A percentile compares a stretch with the other conserved stretches of the same genome.
Conservation (phyloP, 495 filamentous ascomycete species). For the Thozetella sp. region DNA sequence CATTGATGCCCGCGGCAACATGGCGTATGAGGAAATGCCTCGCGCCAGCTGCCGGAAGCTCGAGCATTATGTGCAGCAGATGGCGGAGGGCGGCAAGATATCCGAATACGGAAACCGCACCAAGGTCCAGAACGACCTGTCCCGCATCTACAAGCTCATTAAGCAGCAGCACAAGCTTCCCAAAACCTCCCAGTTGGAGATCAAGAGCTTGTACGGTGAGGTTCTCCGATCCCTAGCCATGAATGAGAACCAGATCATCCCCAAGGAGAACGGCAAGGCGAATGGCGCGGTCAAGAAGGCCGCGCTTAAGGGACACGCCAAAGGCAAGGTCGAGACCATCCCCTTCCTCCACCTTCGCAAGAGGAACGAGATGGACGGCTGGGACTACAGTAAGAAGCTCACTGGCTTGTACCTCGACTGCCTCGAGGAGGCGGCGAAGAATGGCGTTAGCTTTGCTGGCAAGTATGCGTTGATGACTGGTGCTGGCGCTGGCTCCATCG, state of each 20-base stretch:
- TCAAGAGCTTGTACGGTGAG: slow-evolving; percentile 91
- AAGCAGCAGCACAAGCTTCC: slow-evolving; percentile 96
- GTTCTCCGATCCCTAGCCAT: slow-evolving; percentile 90
- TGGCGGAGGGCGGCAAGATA: slow-evolving; percentile 97
- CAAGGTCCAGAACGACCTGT: slow-evolving; percentile 95
- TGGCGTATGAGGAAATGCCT: slow-evolving; percentile 87
- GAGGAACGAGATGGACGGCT: slow-evolving; percentile 82
- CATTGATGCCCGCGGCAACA: slow-evolving; percentile 85
- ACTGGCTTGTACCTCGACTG: slow-evolving; percentile 91
- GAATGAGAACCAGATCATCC: slow-evolving; percentile 97
- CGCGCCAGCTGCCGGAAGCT: slow-evolving; percentile 91
- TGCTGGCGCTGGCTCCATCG: slow-evolving; percentile 96
- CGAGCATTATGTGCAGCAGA: slow-evolving; percentile 97
- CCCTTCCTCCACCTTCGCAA: slow-evolving; percentile 97
- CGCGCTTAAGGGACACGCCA: slow-evolving; percentile 64
- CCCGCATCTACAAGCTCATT: slow-evolving; percentile 94
- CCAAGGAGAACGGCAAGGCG: slow-evolving; percentile 68
- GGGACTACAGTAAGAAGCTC: slow-evolving; percentile 99
- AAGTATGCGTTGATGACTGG: slow-evolving; percentile 99
- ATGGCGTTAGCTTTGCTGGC: slow-evolving; percentile 87
- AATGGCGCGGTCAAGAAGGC: slow-evolving; percentile 66
- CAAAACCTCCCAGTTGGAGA: slow-evolving; percentile 91
- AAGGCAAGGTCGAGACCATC: slow-evolving; percentile 93
- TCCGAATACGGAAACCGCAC: slow-evolving; percentile 98
- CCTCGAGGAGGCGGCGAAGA: slow-evolving; percentile 82